These are phyloP conservation scores for Drosera capensis DNA, from an alignment of 148 eudicot species.

Conservation along the genomic window DNA sequence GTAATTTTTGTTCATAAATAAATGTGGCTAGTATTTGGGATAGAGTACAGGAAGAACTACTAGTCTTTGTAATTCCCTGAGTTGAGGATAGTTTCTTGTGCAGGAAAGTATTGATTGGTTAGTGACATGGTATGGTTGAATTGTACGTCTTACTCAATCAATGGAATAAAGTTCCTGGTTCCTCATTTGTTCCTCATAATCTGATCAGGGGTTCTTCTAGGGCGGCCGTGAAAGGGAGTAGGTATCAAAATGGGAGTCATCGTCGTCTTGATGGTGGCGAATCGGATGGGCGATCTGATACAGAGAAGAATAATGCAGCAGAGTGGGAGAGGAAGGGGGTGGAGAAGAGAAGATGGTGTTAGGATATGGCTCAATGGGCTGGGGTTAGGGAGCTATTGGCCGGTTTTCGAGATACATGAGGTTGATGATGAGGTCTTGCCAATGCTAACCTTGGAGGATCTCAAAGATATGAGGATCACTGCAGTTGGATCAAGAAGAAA, in stretches of 20 bases:
- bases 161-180: slow-evolving; percentile 1
- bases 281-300: slow-evolving; percentile 21
- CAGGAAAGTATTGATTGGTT: slow-evolving; percentile 24
- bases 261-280: slow-evolving; percentile 15
- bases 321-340: slow-evolving; percentile 8
- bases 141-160: slow-evolving; percentile 5
- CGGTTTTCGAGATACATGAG: slow-evolving; percentile 56
- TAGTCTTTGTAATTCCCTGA: slow-evolving; percentile 9
- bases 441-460: slow-evolving; percentile 57
- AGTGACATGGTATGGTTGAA: slow-evolving; percentile 27
- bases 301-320: slow-evolving; percentile 13
- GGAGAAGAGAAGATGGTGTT: slow-evolving; percentile 29
- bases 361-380: slow-evolving; percentile 41
- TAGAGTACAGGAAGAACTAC: slow-evolving; percentile 26
- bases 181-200: background rate
- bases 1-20: slow-evolving; percentile 28
- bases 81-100: slow-evolving; percentile 13
- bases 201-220: background rate
- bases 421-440: slow-evolving; percentile 71
- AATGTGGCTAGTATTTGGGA: slow-evolving; percentile 22
- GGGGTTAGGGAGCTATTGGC: slow-evolving; percentile 43
- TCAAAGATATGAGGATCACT: slow-evolving; percentile 67
- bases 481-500: slow-evolving; percentile 68
- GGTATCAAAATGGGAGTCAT: slow-evolving; percentile 1
- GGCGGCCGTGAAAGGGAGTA: too few relatives aligned